Percentiles rank a stretch among this genome's conserved stretches.
phyloP scores from a whole-genome alignment of 2,329 filamentous ascomycete species.

The Alternaria sp. region DNA sequence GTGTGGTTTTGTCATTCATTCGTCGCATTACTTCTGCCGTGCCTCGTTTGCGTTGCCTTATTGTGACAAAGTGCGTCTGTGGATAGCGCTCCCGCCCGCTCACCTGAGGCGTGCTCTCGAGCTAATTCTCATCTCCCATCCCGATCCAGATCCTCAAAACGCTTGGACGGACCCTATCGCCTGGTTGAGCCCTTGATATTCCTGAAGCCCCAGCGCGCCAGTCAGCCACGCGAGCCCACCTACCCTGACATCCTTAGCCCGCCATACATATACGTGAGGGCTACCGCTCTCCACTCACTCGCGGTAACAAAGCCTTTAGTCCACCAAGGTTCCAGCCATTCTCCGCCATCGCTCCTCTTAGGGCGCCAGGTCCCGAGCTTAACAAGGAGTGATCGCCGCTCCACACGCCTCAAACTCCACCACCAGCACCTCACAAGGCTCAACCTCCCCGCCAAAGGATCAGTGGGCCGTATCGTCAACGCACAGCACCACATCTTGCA shows the following conservation, averaged over 20 bases:
- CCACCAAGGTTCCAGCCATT: constrained; percentile 54
- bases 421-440: constrained; percentile 34
- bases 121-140: constrained; percentile 42
- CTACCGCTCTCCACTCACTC: constrained; percentile 50
- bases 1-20: constrained; percentile 47
- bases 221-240: constrained; percentile 52
- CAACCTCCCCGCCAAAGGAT: constrained; percentile 19
- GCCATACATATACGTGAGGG: constrained; percentile 53
- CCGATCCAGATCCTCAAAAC: constrained; percentile 51
- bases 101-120: constrained; percentile 47
- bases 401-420: constrained; percentile 47
- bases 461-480: constrained; percentile 34
- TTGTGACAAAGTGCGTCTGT: constrained; percentile 47
- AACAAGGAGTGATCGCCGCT: constrained; percentile 58
- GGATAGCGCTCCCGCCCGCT: constrained; percentile 46
- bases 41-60: constrained; percentile 48
- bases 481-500: constrained; percentile 45
- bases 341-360: constrained; percentile 54
- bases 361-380: constrained; percentile 56
- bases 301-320: constrained; percentile 46
- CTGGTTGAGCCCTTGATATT: constrained; percentile 47
- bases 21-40: constrained; percentile 48
- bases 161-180: constrained; percentile 53
- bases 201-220: constrained; percentile 45
- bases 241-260: constrained; percentile 49